Conservation (phyloP, 2,329 filamentous ascomycete species). For the Polychaeton citri region DNA sequence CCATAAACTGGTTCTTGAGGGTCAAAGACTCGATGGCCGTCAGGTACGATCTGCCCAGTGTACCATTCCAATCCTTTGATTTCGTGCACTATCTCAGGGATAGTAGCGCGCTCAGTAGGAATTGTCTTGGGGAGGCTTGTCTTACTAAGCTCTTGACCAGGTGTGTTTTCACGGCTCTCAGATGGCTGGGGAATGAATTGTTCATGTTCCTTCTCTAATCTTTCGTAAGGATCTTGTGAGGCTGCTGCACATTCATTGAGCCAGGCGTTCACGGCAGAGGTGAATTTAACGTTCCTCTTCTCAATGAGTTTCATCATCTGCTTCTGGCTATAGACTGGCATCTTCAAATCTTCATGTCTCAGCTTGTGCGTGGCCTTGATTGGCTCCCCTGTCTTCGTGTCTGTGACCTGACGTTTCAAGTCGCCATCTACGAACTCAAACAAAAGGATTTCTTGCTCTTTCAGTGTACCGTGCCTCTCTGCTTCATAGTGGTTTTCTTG, state of each 20-base stretch:
- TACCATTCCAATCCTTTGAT: conserved; percentile 80
- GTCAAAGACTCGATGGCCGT: conserved; percentile 84
- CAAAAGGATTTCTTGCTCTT: conserved; percentile 52
- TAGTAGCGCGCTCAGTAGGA: conserved; percentile 63
- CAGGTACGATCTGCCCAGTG: conserved; percentile 78
- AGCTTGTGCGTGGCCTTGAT: conserved; percentile 54
- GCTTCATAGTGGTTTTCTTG: conserved; percentile 22
- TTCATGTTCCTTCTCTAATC: conserved; percentile 46
- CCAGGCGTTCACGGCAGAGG: conserved; percentile 61
- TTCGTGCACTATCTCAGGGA: conserved; percentile 74
- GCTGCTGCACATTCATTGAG: conserved; percentile 58
- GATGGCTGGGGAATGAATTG: conserved; percentile 50
- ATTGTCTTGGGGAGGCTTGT: conserved; percentile 54
- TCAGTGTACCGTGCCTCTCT: conserved; percentile 25
- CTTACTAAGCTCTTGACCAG: conserved; percentile 23
- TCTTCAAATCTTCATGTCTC: conserved; percentile 67
- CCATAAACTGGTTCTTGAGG: conserved; percentile 70
- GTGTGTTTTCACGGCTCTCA: conserved; percentile 27
- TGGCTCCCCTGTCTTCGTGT: conserved; percentile 60
- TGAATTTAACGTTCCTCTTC: conserved; percentile 76
- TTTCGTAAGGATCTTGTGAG: conserved; percentile 52
- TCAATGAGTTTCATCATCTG: conserved; percentile 83
- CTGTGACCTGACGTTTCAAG: conserved; percentile 63
- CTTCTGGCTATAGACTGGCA: conserved; percentile 86
- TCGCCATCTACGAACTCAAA: conserved; percentile 93